These are phyloP conservation scores for Aureobasidium sp. DNA, from an alignment of 2,329 filamentous ascomycete genomes.

Conservation along the genomic window DNA sequence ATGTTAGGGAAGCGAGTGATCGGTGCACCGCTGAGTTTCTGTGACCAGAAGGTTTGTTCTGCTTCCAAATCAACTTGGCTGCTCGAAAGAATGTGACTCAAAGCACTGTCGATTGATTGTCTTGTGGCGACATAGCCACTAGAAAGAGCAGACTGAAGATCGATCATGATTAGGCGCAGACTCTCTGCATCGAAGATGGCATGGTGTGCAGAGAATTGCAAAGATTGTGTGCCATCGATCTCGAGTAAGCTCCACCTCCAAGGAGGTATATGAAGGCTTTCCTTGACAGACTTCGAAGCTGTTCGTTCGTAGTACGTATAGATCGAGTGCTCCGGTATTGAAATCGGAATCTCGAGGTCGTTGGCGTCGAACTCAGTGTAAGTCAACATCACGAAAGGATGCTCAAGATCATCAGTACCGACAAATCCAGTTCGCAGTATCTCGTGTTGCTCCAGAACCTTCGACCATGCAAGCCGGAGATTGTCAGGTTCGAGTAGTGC, in stretches of 20 bases:
- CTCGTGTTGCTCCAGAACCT: constrained; percentile 47
- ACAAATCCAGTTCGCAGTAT: constrained; percentile 72
- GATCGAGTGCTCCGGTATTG: background rate
- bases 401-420: constrained; percentile 48
- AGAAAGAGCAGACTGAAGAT: constrained; percentile 42
- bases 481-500: constrained; percentile 28
- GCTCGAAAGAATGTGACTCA: constrained; percentile 37
- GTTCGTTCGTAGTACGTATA: background rate
- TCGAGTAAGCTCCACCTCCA: constrained; percentile 53
- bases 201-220: constrained; percentile 60
- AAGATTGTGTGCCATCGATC: constrained; percentile 14
- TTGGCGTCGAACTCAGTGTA: constrained; percentile 33
- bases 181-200: constrained; percentile 79
- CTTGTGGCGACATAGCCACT: constrained; percentile 19
- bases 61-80: constrained; percentile 25
- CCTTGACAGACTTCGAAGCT: constrained; percentile 27
- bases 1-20: constrained; percentile 69
- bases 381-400: constrained; percentile 67
- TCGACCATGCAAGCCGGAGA: constrained; percentile 52
- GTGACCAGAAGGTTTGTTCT: constrained; percentile 53
- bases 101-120: constrained; percentile 33
- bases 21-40: constrained; percentile 26
- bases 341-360: constrained; percentile 34
- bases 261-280: constrained; percentile 44
- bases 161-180: constrained; percentile 53